Evolutionary conservation across 2,329 filamentous ascomycete species (phyloP).

Genomic region (Cordyceps cateniannulata): DNA sequence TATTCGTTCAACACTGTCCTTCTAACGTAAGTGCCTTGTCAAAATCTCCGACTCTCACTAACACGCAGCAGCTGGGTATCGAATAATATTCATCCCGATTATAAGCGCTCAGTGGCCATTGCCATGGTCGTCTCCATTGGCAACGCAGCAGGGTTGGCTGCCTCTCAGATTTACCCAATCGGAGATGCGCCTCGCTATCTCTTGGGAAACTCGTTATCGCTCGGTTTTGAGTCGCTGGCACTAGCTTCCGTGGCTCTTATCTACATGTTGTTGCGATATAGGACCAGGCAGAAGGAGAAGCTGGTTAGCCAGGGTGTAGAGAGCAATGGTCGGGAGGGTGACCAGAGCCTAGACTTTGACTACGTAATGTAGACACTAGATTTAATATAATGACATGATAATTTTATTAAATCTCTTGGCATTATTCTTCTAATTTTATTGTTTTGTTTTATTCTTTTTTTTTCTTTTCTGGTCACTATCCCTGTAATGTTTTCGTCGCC

Average conservation of each 20-base stretch:
- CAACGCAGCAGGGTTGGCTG: slow-evolving; percentile 24
- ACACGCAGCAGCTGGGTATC: slow-evolving; percentile 23
- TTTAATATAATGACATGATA: background rate
- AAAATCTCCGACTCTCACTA: background rate
- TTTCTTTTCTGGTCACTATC: background rate
- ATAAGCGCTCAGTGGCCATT: slow-evolving; percentile 26
- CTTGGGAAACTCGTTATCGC: slow-evolving; percentile 4
- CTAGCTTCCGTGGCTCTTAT: slow-evolving; percentile 3
- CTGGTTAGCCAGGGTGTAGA: slow-evolving; percentile 2
- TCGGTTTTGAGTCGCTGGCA: slow-evolving; percentile 6
- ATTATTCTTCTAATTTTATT: too few species aligned
- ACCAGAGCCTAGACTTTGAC: slow-evolving; percentile 9
- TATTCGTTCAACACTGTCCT: slow-evolving; percentile 16
- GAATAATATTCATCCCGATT: slow-evolving; percentile 27
- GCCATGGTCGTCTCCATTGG: slow-evolving; percentile 25
- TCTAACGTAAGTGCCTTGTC: slow-evolving; percentile 18
- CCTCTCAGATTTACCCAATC: slow-evolving; percentile 27
- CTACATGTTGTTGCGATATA: slow-evolving; percentile 2
- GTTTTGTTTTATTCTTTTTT: background rate
- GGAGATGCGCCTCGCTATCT: slow-evolving; percentile 25
- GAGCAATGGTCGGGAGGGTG: slow-evolving; percentile 10
- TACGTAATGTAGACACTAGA: slow-evolving; percentile 2
- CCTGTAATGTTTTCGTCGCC: background rate
- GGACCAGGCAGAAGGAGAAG: slow-evolving; percentile 7
- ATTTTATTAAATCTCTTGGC: too few species aligned